Conservation (phyloP, 257 asterid genomes). For the Mitragyna speciosa region DNA sequence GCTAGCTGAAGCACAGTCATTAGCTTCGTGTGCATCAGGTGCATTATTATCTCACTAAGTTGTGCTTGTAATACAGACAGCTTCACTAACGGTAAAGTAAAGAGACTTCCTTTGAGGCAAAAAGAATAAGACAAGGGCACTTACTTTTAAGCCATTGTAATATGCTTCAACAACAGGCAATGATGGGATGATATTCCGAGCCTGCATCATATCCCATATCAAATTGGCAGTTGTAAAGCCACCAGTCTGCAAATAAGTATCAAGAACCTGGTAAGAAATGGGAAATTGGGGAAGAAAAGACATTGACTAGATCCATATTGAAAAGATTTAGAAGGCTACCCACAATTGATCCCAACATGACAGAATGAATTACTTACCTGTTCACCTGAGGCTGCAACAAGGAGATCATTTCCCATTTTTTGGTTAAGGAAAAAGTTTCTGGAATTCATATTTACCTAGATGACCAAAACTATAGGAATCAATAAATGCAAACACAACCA, state of each 20-base stretch:
- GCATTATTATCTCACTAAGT: no score
- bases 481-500: not conserved
- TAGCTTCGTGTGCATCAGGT: not conserved
- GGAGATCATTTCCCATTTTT: constrained; percentile 69
- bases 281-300: constrained; percentile 9
- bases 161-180: constrained; percentile 72
- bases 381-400: constrained; percentile 84
- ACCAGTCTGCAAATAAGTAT: constrained; percentile 55
- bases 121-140: constrained; percentile 25
- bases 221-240: constrained; percentile 80
- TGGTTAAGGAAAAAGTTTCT: constrained; percentile 46
- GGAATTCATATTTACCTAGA: constrained; percentile 59
- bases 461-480: not conserved
- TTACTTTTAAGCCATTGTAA: constrained; percentile 71
- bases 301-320: not conserved
- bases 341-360: not conserved
- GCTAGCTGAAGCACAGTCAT: not conserved
- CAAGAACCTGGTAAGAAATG: not conserved
- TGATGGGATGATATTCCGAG: constrained; percentile 46
- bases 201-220: constrained; percentile 87
- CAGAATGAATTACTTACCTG: constrained; percentile 43
- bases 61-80: not conserved
- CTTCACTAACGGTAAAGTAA: not conserved
- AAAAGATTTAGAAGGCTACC: not conserved
- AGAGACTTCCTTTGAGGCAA: no score